A percentile compares a stretch with the other conserved stretches of the same genome.
Evolutionary conservation across 768 basidiomycete species (phyloP).

Genomic region (Leccinum rimulosum): DNA sequence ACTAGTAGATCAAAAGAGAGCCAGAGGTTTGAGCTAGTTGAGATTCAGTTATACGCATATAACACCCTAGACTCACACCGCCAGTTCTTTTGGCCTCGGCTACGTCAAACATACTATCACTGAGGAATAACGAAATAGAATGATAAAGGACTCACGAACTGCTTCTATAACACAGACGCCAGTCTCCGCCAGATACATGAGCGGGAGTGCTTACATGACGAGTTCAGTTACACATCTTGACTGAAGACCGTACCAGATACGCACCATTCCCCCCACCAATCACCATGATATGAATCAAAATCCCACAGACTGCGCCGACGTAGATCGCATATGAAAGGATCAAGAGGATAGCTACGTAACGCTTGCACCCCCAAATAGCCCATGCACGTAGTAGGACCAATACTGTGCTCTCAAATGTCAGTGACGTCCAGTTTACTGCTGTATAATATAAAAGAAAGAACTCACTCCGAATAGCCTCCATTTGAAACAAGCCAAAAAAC

Average conservation of each 20-base stretch:
- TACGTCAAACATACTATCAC: not conserved
- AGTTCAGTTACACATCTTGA: not conserved
- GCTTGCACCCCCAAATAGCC: slow-evolving; percentile 14
- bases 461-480: slow-evolving; percentile 16
- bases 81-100: not conserved
- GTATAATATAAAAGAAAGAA: not conserved
- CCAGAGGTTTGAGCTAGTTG: not conserved
- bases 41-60: not conserved
- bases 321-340: slow-evolving; percentile 1
- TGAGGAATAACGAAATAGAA: not conserved
- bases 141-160: not conserved
- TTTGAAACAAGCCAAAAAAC: not conserved
- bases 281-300: not conserved
- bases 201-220: not conserved
- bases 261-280: not conserved
- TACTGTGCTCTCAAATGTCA: not conserved
- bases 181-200: not conserved
- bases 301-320: not conserved
- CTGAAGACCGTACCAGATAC: not conserved
- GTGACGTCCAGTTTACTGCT: not conserved
- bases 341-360: not conserved
- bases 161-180: not conserved
- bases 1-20: not conserved
- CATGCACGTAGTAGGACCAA: slow-evolving; percentile 16
- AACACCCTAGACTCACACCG: no score